Conservation (phyloP, 1,139 yeast species). For the Pneumocystis sp. region DNA sequence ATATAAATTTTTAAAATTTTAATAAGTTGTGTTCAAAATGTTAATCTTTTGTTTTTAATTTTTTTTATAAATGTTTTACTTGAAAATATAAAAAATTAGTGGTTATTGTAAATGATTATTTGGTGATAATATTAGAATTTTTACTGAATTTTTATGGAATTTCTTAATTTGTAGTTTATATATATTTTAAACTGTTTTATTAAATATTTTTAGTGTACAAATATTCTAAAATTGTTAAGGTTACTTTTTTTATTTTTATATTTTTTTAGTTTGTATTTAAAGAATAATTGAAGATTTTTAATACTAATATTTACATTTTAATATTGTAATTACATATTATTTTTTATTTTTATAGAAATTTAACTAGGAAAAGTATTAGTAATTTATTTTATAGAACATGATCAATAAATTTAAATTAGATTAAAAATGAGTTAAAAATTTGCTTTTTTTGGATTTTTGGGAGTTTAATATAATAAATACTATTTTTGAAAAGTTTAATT, state of each 20-base stretch:
- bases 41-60: background rate
- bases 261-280: background rate
- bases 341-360: background rate
- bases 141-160: background rate
- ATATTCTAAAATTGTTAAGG: slow-evolving; percentile 46
- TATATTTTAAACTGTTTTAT: background rate
- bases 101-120: background rate
- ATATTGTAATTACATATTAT: background rate
- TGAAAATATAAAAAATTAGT: background rate
- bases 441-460: background rate
- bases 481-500: background rate
- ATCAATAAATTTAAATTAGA: background rate
- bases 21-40: background rate
- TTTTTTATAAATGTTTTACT: background rate
- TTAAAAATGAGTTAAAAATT: background rate
- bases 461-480: background rate
- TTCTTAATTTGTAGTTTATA: background rate
- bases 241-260: background rate
- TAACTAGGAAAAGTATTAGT: background rate
- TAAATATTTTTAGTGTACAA: background rate
- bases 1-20: background rate
- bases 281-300: background rate
- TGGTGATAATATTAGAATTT: background rate
- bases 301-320: background rate
- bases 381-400: background rate